Evolutionary conservation across 768 basidiomycete species (phyloP).

Genomic region (Pulveroboletus sp.): DNA sequence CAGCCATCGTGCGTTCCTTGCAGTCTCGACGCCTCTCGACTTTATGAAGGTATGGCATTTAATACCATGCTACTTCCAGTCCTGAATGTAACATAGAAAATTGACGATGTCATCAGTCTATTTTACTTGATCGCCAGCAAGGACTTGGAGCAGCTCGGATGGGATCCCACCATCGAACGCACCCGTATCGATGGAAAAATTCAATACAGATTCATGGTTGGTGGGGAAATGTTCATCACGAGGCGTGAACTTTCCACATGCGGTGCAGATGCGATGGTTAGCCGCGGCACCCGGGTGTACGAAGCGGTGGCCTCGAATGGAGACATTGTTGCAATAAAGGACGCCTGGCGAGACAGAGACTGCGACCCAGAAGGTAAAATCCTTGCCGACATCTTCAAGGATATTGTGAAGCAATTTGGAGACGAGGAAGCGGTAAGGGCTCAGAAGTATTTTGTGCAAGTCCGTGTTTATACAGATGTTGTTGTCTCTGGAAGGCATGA

Average conservation of each 20-base stretch:
- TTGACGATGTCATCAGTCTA: slow-evolving; percentile 2
- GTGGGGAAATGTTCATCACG: background rate
- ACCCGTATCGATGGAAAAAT: background rate
- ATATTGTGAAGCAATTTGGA: too few relatives aligned
- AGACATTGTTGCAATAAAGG: too few relatives aligned
- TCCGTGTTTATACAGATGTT: too few relatives aligned
- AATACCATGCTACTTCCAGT: background rate
- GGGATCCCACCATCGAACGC: slow-evolving; percentile 6
- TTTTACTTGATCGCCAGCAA: slow-evolving; percentile 3
- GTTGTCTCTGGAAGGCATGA: too few relatives aligned
- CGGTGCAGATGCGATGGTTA: background rate
- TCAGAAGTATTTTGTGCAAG: too few relatives aligned
- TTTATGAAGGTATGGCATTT: background rate
- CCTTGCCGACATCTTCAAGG: too few relatives aligned
- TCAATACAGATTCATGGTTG: slow-evolving; percentile 1
- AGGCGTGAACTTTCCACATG: background rate
- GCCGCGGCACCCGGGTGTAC: slow-evolving; percentile 2
- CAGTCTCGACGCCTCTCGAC: background rate
- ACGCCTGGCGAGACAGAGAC: too few relatives aligned
- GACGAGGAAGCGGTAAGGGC: too few relatives aligned
- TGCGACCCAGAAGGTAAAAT: too few relatives aligned
- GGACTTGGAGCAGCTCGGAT: slow-evolving; percentile 2
- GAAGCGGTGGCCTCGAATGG: too few relatives aligned
- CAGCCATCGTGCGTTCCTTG: background rate
- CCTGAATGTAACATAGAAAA: slow-evolving; percentile 1